Percentiles rank a stretch among this genome's conserved stretches.
Conservation (phyloP, 768 basidiomycete genomes). For the Neoboletus subvelutipes region DNA sequence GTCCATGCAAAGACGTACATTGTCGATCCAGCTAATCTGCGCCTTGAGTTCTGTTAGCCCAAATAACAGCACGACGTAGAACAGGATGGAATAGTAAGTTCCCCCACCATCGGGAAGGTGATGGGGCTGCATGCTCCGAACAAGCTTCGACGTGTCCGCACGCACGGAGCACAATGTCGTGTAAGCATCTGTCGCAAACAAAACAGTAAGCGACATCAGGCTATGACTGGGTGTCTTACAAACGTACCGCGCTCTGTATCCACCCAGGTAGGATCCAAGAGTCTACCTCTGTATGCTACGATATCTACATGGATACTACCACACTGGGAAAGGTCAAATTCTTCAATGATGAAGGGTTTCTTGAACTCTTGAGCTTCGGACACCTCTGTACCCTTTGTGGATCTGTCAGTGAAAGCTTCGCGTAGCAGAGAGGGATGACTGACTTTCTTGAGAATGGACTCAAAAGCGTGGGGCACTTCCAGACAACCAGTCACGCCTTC, state of each 20-base stretch:
- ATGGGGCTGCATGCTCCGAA: conserved; percentile 8
- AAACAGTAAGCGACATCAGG: not conserved
- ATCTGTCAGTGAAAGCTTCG: not conserved
- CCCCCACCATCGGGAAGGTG: conserved; percentile 9
- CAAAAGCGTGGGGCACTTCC: conserved; percentile 11
- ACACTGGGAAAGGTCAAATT: conserved; percentile 14
- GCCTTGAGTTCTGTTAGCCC: conserved; percentile 54
- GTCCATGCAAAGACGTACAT: conserved; percentile 33
- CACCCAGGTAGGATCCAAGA: conserved; percentile 6
- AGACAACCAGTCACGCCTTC: conserved; percentile 10
- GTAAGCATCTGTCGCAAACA: conserved; percentile 2
- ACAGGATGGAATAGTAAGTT: conserved; percentile 15
- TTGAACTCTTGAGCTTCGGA: conserved; percentile 17
- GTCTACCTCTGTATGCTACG: conserved; percentile 12
- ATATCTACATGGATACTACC: conserved; percentile 17
- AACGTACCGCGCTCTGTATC: conserved; percentile 10
- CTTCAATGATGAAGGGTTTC: conserved; percentile 13
- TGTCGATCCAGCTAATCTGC: conserved; percentile 44
- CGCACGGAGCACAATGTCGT: conserved; percentile 12
- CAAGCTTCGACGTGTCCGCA: conserved; percentile 15
- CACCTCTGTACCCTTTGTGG: conserved; percentile 10
- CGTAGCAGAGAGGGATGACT: not conserved
- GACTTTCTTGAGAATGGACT: conserved; percentile 13
- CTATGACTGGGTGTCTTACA: not conserved
- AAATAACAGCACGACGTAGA: conserved; percentile 46